Evolutionary conservation across 129 eudicot genomes (phyloP), one percentile per base, ranked within the genome.

Genomic region (Pseudognaphalium luteoalbum): DNA sequence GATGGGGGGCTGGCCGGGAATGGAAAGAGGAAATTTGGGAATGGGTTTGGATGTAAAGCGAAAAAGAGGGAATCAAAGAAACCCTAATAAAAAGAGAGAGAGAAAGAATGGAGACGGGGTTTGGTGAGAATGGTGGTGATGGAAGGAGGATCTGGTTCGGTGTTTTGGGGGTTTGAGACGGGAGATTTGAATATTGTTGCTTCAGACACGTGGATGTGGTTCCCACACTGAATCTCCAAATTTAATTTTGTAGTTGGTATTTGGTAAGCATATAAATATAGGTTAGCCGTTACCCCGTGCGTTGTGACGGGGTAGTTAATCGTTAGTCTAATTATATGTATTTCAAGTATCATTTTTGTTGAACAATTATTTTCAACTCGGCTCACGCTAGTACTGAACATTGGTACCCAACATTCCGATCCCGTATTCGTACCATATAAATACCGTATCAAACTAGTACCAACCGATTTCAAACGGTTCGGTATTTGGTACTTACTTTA

Each of bases 41-140:
- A 19, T 34, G 57, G 35, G 74, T 76, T 52, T 63, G 5, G 4
- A 54, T 47, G n/a, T 51, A 56, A 56, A 34, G 35, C 6, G 28
- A 22, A 61, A 19, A 7, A 28, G 1, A 60, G 4, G 57, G 58
- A 68, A 67, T n/a, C 11, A n/a, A 16, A 42, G 42, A 44, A 69
- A 22, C 73, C 60, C 35, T 39, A 19, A 69, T 39, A 19, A 69
- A 8, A 16, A 37, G 21, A 22, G 4, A 37, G 71, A 66, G 32
- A 41, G 63, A 47, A 50, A 76, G 39, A 5, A 9, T 25, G 6
- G 50, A 32, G 50, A 28, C 21, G 34, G 62, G 62, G 52, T 44
- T 64, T 64, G 79, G 72, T 75, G 72, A 75, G 72, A 66, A 75
- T 17, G 61, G 61, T 17, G 61, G 61, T 56, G 61, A 14, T 4